Conservation (phyloP, 2,329 filamentous ascomycete species). For the Epichloe glyceriae region DNA sequence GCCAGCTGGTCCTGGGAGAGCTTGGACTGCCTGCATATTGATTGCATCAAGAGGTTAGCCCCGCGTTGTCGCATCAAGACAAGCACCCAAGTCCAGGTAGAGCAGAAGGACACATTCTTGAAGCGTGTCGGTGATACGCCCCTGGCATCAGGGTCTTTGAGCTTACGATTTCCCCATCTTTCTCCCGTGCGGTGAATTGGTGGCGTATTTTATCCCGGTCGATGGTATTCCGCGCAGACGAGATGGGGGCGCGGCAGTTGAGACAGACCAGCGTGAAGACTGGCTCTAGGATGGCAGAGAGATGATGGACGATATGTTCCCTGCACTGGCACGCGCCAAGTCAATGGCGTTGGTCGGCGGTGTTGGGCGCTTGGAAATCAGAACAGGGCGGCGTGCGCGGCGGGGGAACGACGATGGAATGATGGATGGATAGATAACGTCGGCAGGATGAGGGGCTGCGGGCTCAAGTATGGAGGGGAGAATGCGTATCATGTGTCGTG, state of each 20-base stretch:
- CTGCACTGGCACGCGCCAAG: no score
- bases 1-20: conserved; percentile 90
- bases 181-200: not conserved
- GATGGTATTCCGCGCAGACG: not conserved
- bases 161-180: conserved; percentile 9
- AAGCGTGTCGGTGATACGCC: not conserved
- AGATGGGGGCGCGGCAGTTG: no score
- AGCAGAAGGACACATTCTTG: no score
- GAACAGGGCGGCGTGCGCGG: not conserved
- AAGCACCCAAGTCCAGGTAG: not conserved
- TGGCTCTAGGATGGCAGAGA: not conserved
- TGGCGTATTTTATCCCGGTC: not conserved
- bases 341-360: no score
- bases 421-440: not conserved
- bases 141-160: not conserved
- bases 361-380: not conserved
- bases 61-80: conserved; percentile 2
- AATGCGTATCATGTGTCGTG: not conserved
- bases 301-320: not conserved
- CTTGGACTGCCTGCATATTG: conserved; percentile 86
- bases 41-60: conserved; percentile 11
- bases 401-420: not conserved
- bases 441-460: not conserved
- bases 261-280: no score
- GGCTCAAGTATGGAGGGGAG: not conserved